Percentiles rank a stretch among this genome's conserved stretches.
These are phyloP conservation scores for Gymnopilus dilepis DNA, from an alignment of 768 basidiomycete species.

Conservation along the genomic window DNA sequence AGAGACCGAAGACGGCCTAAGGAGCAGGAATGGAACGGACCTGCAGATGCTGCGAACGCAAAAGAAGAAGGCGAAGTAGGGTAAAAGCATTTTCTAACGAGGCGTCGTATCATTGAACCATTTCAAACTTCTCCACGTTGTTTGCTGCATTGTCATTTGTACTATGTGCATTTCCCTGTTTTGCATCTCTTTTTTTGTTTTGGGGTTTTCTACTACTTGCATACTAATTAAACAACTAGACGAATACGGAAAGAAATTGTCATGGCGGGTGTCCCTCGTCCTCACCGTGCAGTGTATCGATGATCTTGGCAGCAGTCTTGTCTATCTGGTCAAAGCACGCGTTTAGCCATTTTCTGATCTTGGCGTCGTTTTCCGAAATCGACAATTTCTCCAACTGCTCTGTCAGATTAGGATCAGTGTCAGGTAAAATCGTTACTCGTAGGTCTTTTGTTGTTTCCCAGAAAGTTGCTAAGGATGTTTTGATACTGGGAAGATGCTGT, in stretches of 20 bases:
- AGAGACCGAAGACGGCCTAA: slow-evolving; percentile 40
- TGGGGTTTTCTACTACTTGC: not conserved
- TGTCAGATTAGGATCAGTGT: slow-evolving; percentile 32
- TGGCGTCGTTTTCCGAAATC: slow-evolving; percentile 37
- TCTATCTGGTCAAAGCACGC: slow-evolving; percentile 68
- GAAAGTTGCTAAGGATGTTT: slow-evolving; percentile 43
- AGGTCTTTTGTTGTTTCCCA: slow-evolving; percentile 42
- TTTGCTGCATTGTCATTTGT: not conserved
- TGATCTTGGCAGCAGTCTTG: slow-evolving; percentile 41
- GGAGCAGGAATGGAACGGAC: slow-evolving; percentile 35
- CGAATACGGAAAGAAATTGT: not conserved
- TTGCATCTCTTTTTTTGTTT: not conserved
- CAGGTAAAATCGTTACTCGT: slow-evolving; percentile 32
- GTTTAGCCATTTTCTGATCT: slow-evolving; percentile 63
- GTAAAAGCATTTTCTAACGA: slow-evolving; percentile 10
- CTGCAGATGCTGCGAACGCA: slow-evolving; percentile 33
- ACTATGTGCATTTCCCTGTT: not conserved
- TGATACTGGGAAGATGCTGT: slow-evolving; percentile 53
- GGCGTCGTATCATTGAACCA: no score
- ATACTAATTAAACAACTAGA: no score
- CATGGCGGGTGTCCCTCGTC: not conserved
- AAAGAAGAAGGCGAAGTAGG: slow-evolving; percentile 47
- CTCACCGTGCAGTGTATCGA: slow-evolving; percentile 29
- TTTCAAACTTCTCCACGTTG: not conserved
- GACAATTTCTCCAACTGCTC: slow-evolving; percentile 35